Base-by-base conservation (phyloP, 2,329 filamentous ascomycete genomes). In the Fusarium nematophilum region DNA sequence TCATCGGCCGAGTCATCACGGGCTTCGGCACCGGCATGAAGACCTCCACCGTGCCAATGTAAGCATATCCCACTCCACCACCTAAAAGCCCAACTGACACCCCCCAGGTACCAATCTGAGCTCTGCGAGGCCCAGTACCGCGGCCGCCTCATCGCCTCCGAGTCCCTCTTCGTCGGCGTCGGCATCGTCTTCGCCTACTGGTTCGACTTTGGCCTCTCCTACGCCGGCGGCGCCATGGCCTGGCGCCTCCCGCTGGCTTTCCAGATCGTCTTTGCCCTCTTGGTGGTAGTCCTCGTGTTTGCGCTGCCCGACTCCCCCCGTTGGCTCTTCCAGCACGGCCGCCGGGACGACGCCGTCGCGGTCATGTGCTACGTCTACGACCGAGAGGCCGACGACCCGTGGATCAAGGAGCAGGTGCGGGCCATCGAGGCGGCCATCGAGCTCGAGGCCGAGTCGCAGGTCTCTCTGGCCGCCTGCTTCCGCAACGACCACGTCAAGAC, bases 61-160 rank as follows among this genome's bases (percentile, higher is more conserved):
- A 26, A 51, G 54, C 39, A 5, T 1, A 2, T 2, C 11, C 2
- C 0, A 4, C 1, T 3, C n/a, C 5, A 9, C 14, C 23, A 13
- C 4, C 11, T 5, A 3, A 26, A 13, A 17, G n/a, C 3, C 8
- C 11, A 13, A 18, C 33, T 63, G 3, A 63, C 14, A 0, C 2
- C 5, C 3, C 3, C 3, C 9, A 57, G 61, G 61, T 76, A 53
- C 11, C 65, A 70, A 27, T 63, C 66, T 3, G 71, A 74, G 59
- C 81, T 79, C 1, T 83, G 81, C 9, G 55, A 66, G 11, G 57
- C 60, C 3, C 56, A 53, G 74, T 80, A 82, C 57, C 74, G 82
- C 40, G 82, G 81, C 2, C 80, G 81, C 52, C 73, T 84, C 17
- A 81, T 85, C 53, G 82, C 82, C 71, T 77, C 83, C 45, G 81